A percentile compares a stretch with the other conserved stretches of the same genome.
Evolutionary conservation across 768 basidiomycete species (phyloP).

Genomic region (Dentipellis sp.): DNA sequence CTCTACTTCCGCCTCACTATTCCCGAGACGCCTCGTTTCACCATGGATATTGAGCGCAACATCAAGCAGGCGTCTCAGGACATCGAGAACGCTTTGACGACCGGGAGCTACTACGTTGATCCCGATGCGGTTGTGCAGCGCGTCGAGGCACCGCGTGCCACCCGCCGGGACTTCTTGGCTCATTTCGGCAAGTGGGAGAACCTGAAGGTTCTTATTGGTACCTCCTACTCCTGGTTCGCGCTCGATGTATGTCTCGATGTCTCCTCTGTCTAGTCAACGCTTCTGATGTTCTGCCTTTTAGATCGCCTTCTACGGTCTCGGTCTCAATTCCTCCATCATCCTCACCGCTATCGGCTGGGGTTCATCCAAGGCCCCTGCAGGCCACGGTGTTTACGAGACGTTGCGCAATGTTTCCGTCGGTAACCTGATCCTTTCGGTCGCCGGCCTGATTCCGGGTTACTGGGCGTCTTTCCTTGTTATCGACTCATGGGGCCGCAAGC

Average conservation of each 20-base stretch:
- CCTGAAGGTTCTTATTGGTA: constrained; percentile 69
- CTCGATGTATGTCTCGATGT: constrained; percentile 49
- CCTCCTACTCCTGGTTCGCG: constrained; percentile 83
- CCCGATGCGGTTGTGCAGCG: constrained; percentile 51
- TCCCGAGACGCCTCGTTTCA: constrained; percentile 85
- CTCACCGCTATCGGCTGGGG: constrained; percentile 72
- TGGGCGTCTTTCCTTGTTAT: constrained; percentile 56
- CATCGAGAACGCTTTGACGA: constrained; percentile 57
- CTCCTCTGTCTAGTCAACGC: constrained; percentile 14
- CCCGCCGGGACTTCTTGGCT: constrained; percentile 51
- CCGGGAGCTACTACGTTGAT: constrained; percentile 37
- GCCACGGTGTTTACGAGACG: constrained; percentile 33
- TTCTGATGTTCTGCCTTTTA: constrained; percentile 16
- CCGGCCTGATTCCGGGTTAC: constrained; percentile 80
- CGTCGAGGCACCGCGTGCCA: constrained; percentile 61
- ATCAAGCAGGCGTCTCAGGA: constrained; percentile 66
- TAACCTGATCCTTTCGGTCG: constrained; percentile 67
- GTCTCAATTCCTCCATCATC: constrained; percentile 75
- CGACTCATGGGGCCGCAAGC: constrained; percentile 75
- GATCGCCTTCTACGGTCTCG: constrained; percentile 86
- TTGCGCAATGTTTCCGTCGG: constrained; percentile 62
- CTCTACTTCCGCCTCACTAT: constrained; percentile 92
- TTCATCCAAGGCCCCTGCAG: constrained; percentile 25
- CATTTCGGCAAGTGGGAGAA: constrained; percentile 74
- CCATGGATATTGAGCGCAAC: constrained; percentile 89